Evolutionary conservation across 129 eudicot genomes (phyloP), one percentile per base, ranked within the genome.

Genomic region (Gnaphalium uliginosum): DNA sequence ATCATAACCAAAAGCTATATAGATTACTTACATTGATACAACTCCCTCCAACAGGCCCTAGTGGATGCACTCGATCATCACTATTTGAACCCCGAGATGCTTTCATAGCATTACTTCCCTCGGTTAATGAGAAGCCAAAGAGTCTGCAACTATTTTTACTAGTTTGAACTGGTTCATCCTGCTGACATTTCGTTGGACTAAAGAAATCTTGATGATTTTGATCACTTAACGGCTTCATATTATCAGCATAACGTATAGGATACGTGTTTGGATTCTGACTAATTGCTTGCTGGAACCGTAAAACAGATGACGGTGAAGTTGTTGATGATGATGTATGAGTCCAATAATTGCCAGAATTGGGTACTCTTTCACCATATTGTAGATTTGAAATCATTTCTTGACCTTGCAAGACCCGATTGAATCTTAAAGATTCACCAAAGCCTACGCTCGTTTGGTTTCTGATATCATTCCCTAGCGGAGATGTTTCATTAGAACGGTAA

Each of bases 401-500:
- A 91, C 97, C 97, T 91, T 95, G 99, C 93, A 91, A 95, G 94
- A 91, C 99, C 97, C 79, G 83, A 51, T 69, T 85, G 84, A 83
- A 87, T 73, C 85, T 75, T 56, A 66, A 84, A 50, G 93, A 78
- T 69, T 89, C 96, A 66, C 81, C 67, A 50, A 79, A 83, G 78
- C 82, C 83, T 68, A 79, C 68, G 30, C 83, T 70, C 39, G 65
- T 78, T 78, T 60, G 84, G 72, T 71, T 71, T 74, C 84, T 59
- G 68, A 39, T 46, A 69, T 64, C 67, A 58, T 75, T 72, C 8
- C 77, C 79, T 6, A 61, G 19, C 9, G 77, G 56, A 54, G 83
- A 80, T 26, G 22, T 66, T 41, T 74, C 85, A 68, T 70, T 71
- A 37, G 82, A 79, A 77, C 81, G 61, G 77, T 68, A 69, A 81